Evolutionary conservation across 257 asterid species (phyloP).

Genomic region (Capsicum chinense): DNA sequence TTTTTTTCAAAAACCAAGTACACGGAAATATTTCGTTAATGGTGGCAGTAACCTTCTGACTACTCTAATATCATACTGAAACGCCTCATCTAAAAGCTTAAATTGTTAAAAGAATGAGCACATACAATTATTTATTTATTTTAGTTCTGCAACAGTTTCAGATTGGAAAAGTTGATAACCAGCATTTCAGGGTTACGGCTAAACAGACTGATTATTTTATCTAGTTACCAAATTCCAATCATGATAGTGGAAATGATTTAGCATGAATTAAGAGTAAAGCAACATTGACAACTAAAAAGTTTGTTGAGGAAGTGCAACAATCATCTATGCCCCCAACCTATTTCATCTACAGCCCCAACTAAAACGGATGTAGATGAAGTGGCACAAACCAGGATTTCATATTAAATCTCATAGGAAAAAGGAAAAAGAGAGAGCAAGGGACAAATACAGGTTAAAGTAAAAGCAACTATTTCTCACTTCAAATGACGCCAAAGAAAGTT

Average conservation of each 20-base stretch:
- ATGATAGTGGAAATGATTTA: neutral
- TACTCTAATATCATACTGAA: neutral
- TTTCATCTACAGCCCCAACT: conserved; percentile 2
- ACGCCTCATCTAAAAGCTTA: neutral
- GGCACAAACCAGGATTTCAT: neutral
- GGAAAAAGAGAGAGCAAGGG: neutral
- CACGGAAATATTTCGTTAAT: neutral
- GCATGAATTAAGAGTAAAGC: neutral
- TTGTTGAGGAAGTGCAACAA: neutral
- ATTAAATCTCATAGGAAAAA: neutral
- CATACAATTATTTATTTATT: neutral
- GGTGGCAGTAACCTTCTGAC: neutral
- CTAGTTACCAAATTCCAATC: neutral
- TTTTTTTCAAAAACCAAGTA: neutral
- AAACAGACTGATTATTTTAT: neutral
- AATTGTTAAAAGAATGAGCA: neutral
- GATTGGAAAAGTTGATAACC: neutral
- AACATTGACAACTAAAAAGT: neutral
- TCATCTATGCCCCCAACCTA: neutral
- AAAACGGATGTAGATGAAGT: neutral
- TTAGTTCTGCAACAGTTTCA: neutral
- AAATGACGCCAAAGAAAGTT: neutral
- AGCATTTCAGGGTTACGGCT: neutral
- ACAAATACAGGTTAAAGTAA: neutral
- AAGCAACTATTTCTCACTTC: conserved; percentile 19